Percentiles rank a stretch among this genome's conserved stretches.
These are phyloP conservation scores for Oropetium thomaeum DNA, from an alignment of 176 grass and related monocot genomes.

Conservation along the genomic window DNA sequence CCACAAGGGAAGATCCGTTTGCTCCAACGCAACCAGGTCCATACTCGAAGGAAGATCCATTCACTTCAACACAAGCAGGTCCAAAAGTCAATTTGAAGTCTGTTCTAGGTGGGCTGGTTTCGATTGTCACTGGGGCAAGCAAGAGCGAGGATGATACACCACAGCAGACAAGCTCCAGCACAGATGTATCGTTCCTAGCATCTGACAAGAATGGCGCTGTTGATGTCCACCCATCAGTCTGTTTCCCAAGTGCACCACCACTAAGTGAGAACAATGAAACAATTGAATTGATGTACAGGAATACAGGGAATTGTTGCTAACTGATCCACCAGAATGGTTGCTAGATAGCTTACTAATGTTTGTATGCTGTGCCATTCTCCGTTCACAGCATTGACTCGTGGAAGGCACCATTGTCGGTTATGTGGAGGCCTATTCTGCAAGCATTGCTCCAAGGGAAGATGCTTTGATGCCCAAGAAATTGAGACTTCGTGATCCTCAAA, in stretches of 20 bases:
- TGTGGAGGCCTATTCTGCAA: conserved; percentile 89
- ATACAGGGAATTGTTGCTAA: conserved; percentile 55
- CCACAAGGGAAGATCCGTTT: conserved; percentile 17
- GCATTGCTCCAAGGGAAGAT: conserved; percentile 74
- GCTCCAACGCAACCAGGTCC: conserved; percentile 20
- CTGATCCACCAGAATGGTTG: conserved; percentile 83
- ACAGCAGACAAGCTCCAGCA: conserved; percentile 37
- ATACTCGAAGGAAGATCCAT: conserved; percentile 15
- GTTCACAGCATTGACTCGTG: conserved; percentile 69
- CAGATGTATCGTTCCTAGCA: conserved; percentile 72
- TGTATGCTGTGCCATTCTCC: conserved; percentile 74
- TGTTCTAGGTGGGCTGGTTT: conserved; percentile 55
- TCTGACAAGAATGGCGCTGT: conserved; percentile 56
- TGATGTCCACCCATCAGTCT: conserved; percentile 70
- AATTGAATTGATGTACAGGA: conserved; percentile 43
- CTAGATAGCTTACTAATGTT: conserved; percentile 62
- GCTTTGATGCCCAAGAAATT: conserved; percentile 87
- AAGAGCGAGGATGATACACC: conserved; percentile 14
- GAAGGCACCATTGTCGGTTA: conserved; percentile 94
- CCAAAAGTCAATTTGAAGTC: conserved; percentile 71
- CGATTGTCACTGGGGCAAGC: conserved; percentile 49
- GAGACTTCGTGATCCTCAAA: conserved; percentile 64
- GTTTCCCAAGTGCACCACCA: conserved; percentile 71
- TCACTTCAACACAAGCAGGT: conserved; percentile 13
- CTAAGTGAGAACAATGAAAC: conserved; percentile 61